Base-by-base conservation (phyloP, 2,329 filamentous ascomycete genomes). In the Botryotinia calthae region DNA sequence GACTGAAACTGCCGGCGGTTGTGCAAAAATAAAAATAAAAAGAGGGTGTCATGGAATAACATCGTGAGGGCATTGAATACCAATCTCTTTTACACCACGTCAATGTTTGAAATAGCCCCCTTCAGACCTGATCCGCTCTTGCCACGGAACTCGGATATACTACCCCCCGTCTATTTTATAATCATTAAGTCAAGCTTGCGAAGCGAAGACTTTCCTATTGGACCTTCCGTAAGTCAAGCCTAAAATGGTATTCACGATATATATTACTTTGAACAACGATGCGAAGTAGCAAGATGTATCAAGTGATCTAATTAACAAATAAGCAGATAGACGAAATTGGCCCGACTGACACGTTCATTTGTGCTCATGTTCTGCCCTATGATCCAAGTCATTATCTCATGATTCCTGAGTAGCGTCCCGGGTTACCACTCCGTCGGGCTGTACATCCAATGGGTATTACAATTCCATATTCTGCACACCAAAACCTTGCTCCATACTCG, bases 1-100 rank as follows among this genome's bases (percentile, higher is more conserved):
- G 70, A 51, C 22, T 68, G 70, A 61, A 72, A 72, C 70, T 72
- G 54, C 70, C 70, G 70, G 63, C 54, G 70, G 63, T 63, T 72
- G 63, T 68, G 63, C 46, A 71, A 71, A 56, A 42, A 7, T 51
- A 16, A 56, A 18, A 4, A 6, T 37, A 12, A 62, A 62, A 68
- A 25, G 18, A 37, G 31, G 40, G 65, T 65, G 31, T 51, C 44
- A 40, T 42, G 25, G 54, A 69, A 28, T 44, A 44, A 34, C 51
- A 42, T 59, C 22, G 58, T n/a, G 54, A 51, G 44, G 63, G 63
- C 28, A 67, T 56, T 56, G 46, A 42, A 54, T 42, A 56, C 25
- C 31, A 42, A 67, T 37, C 31, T 46, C 28, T 56, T 20, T 22
- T 48, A 34, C 28, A 31, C 22, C 28, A 28, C 28, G 28, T 48